Conservation (phyloP, 306 rosid genomes). For the Cucurbita maxima region DNA sequence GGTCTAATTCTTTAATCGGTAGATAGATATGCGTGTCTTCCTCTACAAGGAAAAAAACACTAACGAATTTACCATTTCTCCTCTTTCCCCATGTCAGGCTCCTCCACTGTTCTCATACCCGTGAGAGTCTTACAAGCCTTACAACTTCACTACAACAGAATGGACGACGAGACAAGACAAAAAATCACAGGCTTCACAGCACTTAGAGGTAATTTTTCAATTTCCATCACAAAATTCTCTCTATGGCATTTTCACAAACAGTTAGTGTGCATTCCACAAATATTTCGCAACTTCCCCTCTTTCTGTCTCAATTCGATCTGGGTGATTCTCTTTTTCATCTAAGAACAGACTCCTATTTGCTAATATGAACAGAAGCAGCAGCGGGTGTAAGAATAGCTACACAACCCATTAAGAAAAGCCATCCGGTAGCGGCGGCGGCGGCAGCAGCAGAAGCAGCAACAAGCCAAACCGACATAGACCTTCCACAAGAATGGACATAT, state of each 20-base stretch:
- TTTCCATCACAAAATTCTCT: neutral
- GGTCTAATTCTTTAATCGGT: neutral
- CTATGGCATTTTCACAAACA: neutral
- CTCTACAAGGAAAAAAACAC: neutral
- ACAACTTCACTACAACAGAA: constrained; percentile 63
- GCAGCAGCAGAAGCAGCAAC: neutral
- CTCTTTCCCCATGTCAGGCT: constrained; percentile 11
- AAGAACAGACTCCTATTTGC: neutral
- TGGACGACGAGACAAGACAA: constrained; percentile 31
- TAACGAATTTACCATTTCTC: neutral
- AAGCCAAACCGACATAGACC: constrained; percentile 27
- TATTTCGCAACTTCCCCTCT: neutral
- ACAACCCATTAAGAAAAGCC: constrained; percentile 27
- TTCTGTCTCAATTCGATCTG: neutral
- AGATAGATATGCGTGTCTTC: neutral
- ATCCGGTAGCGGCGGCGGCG: constrained; percentile 2
- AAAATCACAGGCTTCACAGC: constrained; percentile 25
- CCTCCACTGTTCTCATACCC: constrained; percentile 68
- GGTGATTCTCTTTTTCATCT: neutral
- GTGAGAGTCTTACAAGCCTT: constrained; percentile 86
- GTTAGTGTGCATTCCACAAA: neutral
- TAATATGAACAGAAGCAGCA: constrained; percentile 14
- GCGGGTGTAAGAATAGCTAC: constrained; percentile 18
- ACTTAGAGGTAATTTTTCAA: constrained; percentile 26
- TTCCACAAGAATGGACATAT: constrained; percentile 88